A percentile compares a stretch with the other conserved stretches of the same genome.
Conservation (phyloP, 2,329 filamentous ascomycete species). For the Hymenotorrendiella dingleyae region DNA sequence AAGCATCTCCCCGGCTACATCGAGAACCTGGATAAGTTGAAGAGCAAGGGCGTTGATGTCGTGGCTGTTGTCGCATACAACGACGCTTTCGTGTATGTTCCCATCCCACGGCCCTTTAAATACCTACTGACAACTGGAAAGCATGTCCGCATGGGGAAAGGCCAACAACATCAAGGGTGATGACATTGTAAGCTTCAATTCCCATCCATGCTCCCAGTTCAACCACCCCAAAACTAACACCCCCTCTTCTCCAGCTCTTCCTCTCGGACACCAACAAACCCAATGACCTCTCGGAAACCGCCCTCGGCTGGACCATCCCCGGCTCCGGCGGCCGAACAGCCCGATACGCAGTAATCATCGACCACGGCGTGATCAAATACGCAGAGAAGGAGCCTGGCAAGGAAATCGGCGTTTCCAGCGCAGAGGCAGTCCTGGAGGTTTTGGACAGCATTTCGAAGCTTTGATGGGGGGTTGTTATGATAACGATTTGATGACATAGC, state of each 20-base stretch:
- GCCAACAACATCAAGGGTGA: conserved; percentile 60
- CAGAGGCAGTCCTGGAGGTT: conserved; percentile 29
- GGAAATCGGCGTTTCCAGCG: conserved; percentile 27
- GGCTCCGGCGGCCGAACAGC: conserved; percentile 55
- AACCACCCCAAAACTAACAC: conserved; percentile 1
- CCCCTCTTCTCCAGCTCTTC: conserved; percentile 49
- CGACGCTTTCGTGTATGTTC: conserved; percentile 64
- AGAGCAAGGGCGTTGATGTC: conserved; percentile 61
- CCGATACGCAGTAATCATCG: conserved; percentile 61
- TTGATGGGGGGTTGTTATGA: conserved; percentile 3
- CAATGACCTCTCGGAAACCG: conserved; percentile 55
- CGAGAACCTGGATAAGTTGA: conserved; percentile 51
- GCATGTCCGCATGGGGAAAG: conserved; percentile 68
- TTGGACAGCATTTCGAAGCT: no score
- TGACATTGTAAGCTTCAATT: conserved; percentile 47
- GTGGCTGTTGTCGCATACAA: conserved; percentile 64
- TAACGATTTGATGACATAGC: not conserved
- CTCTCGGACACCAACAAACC: conserved; percentile 61
- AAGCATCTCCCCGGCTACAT: conserved; percentile 65
- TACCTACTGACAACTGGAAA: no score
- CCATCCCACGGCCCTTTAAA: no score
- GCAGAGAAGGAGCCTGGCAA: conserved; percentile 52
- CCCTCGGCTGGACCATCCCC: conserved; percentile 58
- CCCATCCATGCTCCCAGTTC: not conserved
- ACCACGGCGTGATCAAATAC: conserved; percentile 62